Base-by-base conservation (phyloP, 441 rosid species). In the Sinapis alba region DNA sequence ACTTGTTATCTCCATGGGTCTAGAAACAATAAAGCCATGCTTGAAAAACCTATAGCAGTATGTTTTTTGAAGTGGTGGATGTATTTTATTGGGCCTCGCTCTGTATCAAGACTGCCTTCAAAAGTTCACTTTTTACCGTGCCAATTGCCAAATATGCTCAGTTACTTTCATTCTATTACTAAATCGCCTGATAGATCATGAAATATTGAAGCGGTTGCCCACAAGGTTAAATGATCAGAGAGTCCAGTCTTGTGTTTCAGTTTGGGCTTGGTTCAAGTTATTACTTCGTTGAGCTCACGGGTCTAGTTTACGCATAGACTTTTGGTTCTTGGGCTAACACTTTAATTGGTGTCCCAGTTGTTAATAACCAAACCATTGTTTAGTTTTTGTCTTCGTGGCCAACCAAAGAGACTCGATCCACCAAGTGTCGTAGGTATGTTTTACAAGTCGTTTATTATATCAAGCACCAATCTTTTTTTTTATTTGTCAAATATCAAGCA, bases 91-190 rank as follows among this genome's bases (percentile, higher is more conserved):
- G 32, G 11, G 12, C 11, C 36, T 57, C 20, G 24, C 5, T 26
- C 19, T 16, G 9, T 41, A 41, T 59, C 74, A 59, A 68, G 74
- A 38, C 65, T 53, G 20, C 32, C 21, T 9, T 68, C 38, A 38
- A 36, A 36, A 68, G 9, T 54, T 21, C 5, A 32, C 1, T 27
- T 56, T 34, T 56, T 21, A 21, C 34, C 23, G 24, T 6, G 34
- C 3, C 36, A 36, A 56, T 16, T 6, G 34, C 3, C 36, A 36
- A 56, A 9, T 19, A n/a, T 71, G 63, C 68, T 71, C 13, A 59
- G 63, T 28, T n/a, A n/a, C n/a, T n/a, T 28, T 28, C 41, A 27
- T 1, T 28, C 41, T 59, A 28, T 8, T 28, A 7, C 13, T 27
- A 1, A 15, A 2, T 27, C 36, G 9, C 7, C 10, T 26, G 36